Evolutionary conservation across 192 early-diverging fungal genomes (phyloP), one percentile per base, ranked within the genome.

Genomic region (Backusella westeae): DNA sequence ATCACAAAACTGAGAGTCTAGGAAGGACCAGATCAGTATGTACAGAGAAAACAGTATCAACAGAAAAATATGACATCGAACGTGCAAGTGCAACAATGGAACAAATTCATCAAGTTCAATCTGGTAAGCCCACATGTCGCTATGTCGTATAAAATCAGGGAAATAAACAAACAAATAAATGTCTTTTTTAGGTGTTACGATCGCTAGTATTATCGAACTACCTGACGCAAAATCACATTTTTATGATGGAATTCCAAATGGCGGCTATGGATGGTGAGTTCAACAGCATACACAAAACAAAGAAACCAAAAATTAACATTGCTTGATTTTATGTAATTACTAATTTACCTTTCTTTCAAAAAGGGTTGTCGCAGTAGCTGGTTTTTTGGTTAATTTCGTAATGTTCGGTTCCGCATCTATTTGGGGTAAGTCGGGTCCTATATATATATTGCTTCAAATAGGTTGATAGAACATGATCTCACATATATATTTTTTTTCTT

Each of bases 221-320:
- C 72, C 72, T 5, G 53, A 59, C 19, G 23, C 34, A 59, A 35
- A 66, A 6, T n/a, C 56, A 14, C 53, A 29, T 6, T 74, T 74
- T 15, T 74, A 74, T 39, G n/a, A 74, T 9, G 49, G 49, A 39
- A 74, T 74, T 59, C 72, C 72, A 26, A 42, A 74, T 12, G 72
- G 72, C 41, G 72, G 72, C 14, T 74, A 74, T 41, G 72, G 72
- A 19, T 74, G 72, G 72, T 74, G 29, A 66, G 59, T 29, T 49
- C 0, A 46, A 26, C n/a, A 12, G n/a, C n/a, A n/a, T 36, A 19
- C 46, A 49, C 19, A 49, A 44, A 44, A 49, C 46, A 49, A 49
- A 49, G 46, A 49, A 49, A n/a, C 19, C 1, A 49, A 49, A n/a
- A 49, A 6, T 19, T 1, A 12, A 29, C 12, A 8, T 26, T 12